Percentiles rank a stretch among this genome's conserved stretches.
Evolutionary conservation across 140 eudicot genomes (phyloP).

Genomic region (Ambrosia hybrid): DNA sequence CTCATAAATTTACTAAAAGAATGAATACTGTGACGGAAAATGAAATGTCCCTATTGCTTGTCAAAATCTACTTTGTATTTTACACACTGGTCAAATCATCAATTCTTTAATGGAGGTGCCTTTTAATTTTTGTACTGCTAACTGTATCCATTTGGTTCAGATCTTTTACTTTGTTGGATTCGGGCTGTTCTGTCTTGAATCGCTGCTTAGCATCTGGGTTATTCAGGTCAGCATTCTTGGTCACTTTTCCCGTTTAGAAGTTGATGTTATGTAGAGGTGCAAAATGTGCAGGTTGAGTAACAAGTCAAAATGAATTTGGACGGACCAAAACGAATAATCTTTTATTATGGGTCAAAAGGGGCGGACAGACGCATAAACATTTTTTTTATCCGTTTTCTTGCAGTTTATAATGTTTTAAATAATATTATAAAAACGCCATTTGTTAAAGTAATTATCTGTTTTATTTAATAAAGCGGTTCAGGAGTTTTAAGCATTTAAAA

Average conservation of each 20-base stretch:
- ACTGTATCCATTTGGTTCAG: conserved; percentile 34
- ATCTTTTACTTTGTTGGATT: conserved; percentile 89
- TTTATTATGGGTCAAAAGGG: no score
- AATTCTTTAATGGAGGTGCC: no score
- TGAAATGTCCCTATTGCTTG: no score
- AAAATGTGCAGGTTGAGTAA: neutral
- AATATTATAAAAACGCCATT: neutral
- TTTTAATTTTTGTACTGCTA: neutral
- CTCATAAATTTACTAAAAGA: neutral
- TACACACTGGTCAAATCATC: no score
- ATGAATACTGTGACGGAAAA: neutral
- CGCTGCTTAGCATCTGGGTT: conserved; percentile 82
- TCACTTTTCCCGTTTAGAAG: neutral
- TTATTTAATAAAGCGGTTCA: neutral
- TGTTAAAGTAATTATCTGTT: neutral
- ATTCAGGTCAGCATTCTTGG: conserved; percentile 52
- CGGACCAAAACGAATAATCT: neutral
- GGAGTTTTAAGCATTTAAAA: no score
- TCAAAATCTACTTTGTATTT: neutral
- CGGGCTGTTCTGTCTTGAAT: conserved; percentile 74
- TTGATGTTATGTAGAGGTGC: no score
- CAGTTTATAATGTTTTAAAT: no score
- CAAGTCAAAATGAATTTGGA: neutral
- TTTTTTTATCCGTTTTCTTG: no score
- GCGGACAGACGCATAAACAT: no score